Evolutionary conservation across 208 protist species (phyloP), one percentile per base, ranked within the genome.

Genomic region (Trypanosoma congolense): DNA sequence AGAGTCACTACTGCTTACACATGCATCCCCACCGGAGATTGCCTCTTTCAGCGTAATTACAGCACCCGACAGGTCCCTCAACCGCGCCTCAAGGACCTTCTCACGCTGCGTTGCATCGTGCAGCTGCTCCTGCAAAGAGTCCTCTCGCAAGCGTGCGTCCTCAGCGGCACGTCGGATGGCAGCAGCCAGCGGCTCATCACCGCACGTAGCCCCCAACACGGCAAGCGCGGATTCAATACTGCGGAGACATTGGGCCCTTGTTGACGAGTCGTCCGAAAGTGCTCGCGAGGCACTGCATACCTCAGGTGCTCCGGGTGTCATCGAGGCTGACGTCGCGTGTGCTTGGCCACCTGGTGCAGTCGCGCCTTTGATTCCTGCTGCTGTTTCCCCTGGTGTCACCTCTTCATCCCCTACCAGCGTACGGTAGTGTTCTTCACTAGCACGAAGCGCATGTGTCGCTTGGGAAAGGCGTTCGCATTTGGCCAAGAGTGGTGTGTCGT

Each of bases 1-100:
- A 6, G 30, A 14, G 2, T n/a, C 44, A 4, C 35, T 18, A 29
- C 14, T 10, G 2, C 25, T 19, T 1, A 24, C 51, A 4, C 21
- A 8, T 3, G 24, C 41, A 8, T 8, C 29, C 33, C 40, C 60
- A 6, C 36, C 42, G n/a, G 6, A 46, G 21, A 65, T 6, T 30
- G 49, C 42, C 6, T 30, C 19, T 41, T 65, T 48, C 49, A 65
- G 51, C 4, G 48, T 21, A 25, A 40, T 47, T n/a, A 29, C 41
- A 2, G 48, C 57, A 8, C 22, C 16, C 12, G 38, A 31, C 4
- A 64, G 47, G n/a, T 64, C 40, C 12, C 28, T 29, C 57, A 64
- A 40, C 48, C 49, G 2, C 21, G 41, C 47, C 57, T 63, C 57
- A 14, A 63, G 47, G 16, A 6, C 33, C 18, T 18, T 8, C 38